Evolutionary conservation across 2,329 filamentous ascomycete species (phyloP).

Genomic region (Allantophomopsis cytisporea): DNA sequence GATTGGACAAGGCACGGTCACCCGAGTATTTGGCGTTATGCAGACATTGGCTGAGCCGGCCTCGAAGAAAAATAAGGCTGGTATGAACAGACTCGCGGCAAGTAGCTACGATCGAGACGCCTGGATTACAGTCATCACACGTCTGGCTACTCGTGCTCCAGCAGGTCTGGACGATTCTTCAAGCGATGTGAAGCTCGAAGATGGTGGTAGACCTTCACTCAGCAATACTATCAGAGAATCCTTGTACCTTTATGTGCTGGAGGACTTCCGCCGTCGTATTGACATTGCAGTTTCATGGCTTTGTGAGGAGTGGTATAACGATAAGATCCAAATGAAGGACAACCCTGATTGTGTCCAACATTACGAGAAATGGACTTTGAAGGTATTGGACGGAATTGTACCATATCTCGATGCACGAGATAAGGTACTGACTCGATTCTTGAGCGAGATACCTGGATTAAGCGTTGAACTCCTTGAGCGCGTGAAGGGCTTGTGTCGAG

Average conservation of each 20-base stretch:
- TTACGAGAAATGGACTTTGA: slow-evolving; percentile 69
- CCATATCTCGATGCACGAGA: slow-evolving; percentile 88
- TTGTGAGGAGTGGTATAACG: slow-evolving; percentile 96
- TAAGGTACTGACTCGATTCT: slow-evolving; percentile 77
- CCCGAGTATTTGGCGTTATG: slow-evolving; percentile 68
- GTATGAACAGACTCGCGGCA: slow-evolving; percentile 74
- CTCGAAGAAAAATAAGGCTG: slow-evolving; percentile 48
- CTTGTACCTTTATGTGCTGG: slow-evolving; percentile 74
- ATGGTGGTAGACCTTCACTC: slow-evolving; percentile 30
- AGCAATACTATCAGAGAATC: slow-evolving; percentile 64
- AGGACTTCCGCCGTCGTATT: slow-evolving; percentile 82
- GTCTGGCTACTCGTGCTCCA: slow-evolving; percentile 69
- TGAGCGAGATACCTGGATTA: slow-evolving; percentile 81
- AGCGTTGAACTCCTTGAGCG: slow-evolving; percentile 58
- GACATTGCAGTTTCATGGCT: slow-evolving; percentile 89
- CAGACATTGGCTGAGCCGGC: slow-evolving; percentile 55
- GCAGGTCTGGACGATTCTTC: slow-evolving; percentile 49
- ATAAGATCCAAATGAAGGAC: slow-evolving; percentile 40
- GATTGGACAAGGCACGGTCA: slow-evolving; percentile 61
- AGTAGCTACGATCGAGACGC: slow-evolving; percentile 76
- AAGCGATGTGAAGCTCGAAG: slow-evolving; percentile 40
- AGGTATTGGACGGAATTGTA: slow-evolving; percentile 77
- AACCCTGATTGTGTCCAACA: slow-evolving; percentile 38
- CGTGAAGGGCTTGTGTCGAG: slow-evolving; percentile 53
- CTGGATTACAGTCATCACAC: slow-evolving; percentile 79